phyloP scores from a whole-genome alignment of 2,329 filamentous ascomycete species.

The Rugonectria rugulosa region DNA sequence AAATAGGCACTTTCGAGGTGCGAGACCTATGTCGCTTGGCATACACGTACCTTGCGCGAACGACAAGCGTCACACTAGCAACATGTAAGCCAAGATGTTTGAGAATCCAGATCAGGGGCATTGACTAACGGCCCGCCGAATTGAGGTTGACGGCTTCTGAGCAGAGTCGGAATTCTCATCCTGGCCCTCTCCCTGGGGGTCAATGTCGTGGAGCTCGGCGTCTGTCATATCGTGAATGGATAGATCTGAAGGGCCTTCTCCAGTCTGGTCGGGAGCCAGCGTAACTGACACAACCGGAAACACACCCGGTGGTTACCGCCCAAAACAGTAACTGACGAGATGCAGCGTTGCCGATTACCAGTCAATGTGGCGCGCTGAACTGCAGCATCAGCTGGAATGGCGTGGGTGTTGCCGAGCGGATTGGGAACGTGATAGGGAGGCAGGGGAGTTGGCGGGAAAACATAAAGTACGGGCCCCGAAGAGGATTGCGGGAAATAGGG shows the following conservation, averaged over 20 bases:
- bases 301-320: background rate
- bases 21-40: background rate
- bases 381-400: slow-evolving; percentile 11
- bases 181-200: slow-evolving; percentile 24
- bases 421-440: slow-evolving; percentile 4
- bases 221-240: slow-evolving; percentile 22
- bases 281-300: background rate
- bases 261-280: background rate
- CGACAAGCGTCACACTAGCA: slow-evolving; percentile 44
- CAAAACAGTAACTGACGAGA: slow-evolving; percentile 3
- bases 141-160: slow-evolving; percentile 29
- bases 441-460: slow-evolving; percentile 15
- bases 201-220: slow-evolving; percentile 20
- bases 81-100: slow-evolving; percentile 20
- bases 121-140: slow-evolving; percentile 37
- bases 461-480: slow-evolving; percentile 23
- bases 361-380: background rate
- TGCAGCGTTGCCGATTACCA: background rate
- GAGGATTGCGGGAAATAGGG: slow-evolving; percentile 11
- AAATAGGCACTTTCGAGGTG: too few species aligned
- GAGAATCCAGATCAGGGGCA: background rate
- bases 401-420: slow-evolving; percentile 12
- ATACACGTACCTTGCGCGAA: slow-evolving; percentile 42
- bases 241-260: too few species aligned
- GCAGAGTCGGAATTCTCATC: slow-evolving; percentile 35